Percentiles rank a stretch among this genome's conserved stretches.
phyloP scores from a whole-genome alignment of 78 protist species.

The Mastigamoeba balamuthi region DNA sequence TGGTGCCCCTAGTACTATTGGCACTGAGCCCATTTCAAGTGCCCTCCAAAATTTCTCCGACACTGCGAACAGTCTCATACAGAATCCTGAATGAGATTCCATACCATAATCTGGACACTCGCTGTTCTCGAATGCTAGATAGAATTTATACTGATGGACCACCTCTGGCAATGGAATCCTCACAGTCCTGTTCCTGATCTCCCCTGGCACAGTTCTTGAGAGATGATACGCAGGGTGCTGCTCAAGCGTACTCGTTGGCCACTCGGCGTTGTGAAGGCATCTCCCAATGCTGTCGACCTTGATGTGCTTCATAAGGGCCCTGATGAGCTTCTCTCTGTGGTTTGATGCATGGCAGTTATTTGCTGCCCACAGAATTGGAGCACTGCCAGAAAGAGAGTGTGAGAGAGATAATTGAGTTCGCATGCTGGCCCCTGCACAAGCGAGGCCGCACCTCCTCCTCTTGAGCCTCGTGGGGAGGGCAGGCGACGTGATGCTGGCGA shows the following conservation, averaged over 20 bases:
- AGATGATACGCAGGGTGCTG: neutral
- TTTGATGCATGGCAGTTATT: neutral
- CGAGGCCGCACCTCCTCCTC: no score
- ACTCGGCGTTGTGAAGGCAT: neutral
- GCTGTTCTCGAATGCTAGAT: neutral
- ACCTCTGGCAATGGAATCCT: neutral
- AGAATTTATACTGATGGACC: neutral
- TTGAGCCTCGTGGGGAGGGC: neutral
- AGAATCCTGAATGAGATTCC: no score
- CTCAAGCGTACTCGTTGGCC: neutral
- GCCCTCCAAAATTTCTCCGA: conserved; percentile 27
- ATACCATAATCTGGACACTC: neutral
- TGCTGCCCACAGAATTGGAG: neutral
- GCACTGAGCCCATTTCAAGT: conserved; percentile 22
- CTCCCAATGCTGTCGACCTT: neutral
- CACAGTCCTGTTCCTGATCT: neutral
- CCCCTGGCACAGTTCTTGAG: neutral
- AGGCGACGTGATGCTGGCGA: neutral
- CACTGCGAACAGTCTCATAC: no score
- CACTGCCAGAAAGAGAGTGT: neutral
- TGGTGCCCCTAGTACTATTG: conserved; percentile 42
- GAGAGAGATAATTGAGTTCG: no score
- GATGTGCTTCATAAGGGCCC: conserved; percentile 1
- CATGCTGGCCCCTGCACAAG: no score
- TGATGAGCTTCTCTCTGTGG: neutral